Conservation (phyloP, 2,329 filamentous ascomycete species). For the Botryosphaeria dothidea region DNA sequence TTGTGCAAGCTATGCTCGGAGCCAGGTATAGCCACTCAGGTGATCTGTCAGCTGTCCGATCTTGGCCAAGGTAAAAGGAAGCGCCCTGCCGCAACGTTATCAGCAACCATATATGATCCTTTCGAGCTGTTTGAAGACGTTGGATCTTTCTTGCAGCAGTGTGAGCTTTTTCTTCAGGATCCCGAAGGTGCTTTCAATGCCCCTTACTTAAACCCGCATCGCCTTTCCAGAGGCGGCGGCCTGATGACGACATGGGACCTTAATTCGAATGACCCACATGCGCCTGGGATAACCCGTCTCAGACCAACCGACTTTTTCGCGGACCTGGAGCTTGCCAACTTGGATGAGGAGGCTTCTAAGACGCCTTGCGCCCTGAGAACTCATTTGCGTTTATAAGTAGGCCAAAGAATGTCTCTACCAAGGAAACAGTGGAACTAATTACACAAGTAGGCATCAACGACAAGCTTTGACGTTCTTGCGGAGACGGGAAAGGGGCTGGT, state of each 20-base stretch:
- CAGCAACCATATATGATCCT: no score
- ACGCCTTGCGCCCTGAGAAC: background rate
- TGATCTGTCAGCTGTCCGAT: no score
- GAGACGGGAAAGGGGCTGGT: conserved; percentile 41
- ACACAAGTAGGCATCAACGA: conserved; percentile 44
- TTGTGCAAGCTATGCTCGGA: no score
- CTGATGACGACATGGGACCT: background rate
- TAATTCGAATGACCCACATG: background rate
- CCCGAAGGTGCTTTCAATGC: conserved; percentile 25
- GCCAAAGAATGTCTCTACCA: no score
- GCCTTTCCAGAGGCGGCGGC: conserved; percentile 21
- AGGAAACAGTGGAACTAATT: background rate
- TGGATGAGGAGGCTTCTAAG: background rate
- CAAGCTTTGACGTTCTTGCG: conserved; percentile 49
- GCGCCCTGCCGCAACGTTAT: no score
- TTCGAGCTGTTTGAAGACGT: conserved; percentile 12
- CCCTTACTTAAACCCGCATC: conserved; percentile 30
- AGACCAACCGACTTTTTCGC: background rate
- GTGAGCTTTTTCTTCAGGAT: conserved; percentile 28
- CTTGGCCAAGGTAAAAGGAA: no score
- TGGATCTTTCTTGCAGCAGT: conserved; percentile 28
- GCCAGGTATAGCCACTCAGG: no score
- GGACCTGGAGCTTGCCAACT: background rate
- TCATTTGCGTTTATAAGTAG: conserved; percentile 16
- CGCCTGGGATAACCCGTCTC: background rate